Evolutionary conservation across 164 flowering plant species (phyloP).

Genomic region (Vitis cinerea): DNA sequence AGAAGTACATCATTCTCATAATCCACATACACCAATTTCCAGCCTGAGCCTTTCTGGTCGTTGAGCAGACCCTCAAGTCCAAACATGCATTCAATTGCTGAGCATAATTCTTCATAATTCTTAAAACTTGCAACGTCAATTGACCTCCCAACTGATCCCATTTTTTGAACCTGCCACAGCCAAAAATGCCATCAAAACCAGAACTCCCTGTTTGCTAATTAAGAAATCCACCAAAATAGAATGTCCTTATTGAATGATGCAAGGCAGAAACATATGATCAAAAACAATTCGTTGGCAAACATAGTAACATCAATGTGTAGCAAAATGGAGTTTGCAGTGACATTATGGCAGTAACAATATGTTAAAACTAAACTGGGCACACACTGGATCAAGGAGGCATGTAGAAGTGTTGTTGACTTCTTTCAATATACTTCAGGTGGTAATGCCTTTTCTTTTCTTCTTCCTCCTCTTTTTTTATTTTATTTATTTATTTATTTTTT

Average conservation of each 20-base stretch:
- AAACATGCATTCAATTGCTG: constrained; percentile 89
- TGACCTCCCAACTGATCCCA: constrained; percentile 98
- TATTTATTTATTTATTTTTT: no score
- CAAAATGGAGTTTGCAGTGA: not conserved
- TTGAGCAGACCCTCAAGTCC: constrained; percentile 84
- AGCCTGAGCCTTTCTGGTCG: constrained; percentile 69
- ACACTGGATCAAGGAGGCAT: no score
- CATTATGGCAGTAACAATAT: not conserved
- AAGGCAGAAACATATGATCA: not conserved
- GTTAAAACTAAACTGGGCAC: not conserved
- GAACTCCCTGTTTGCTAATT: no score
- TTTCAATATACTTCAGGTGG: no score
- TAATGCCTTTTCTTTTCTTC: no score
- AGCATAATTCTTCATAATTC: constrained; percentile 69
- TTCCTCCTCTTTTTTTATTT: no score
- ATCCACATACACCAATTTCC: constrained; percentile 95
- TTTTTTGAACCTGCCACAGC: constrained; percentile 78
- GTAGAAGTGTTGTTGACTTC: no score
- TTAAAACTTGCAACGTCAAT: constrained; percentile 81
- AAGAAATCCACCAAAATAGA: not conserved
- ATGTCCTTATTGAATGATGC: not conserved
- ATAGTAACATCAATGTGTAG: not conserved
- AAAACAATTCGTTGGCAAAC: not conserved
- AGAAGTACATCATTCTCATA: constrained; percentile 95
- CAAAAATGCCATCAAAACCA: not conserved